Conservation (phyloP, 306 rosid genomes). For the Gynostemma pentaphyllum region DNA sequence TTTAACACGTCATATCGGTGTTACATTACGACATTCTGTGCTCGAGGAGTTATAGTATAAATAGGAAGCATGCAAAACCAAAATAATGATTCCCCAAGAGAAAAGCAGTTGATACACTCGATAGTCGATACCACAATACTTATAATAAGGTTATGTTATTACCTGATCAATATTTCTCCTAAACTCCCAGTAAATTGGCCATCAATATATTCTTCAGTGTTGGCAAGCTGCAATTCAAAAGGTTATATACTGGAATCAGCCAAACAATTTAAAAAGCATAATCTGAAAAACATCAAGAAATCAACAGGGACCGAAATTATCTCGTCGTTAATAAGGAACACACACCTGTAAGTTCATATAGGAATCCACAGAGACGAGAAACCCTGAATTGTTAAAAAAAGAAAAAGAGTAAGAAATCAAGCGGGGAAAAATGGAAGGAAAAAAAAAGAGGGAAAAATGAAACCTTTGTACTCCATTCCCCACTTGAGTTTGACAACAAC, state of each 20-base stretch:
- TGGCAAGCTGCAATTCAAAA: slow-evolving; percentile 29
- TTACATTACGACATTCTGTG: not conserved
- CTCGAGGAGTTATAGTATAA: not conserved
- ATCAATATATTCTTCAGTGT: slow-evolving; percentile 43
- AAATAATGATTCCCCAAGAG: not conserved
- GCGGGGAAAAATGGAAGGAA: not conserved
- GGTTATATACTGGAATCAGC: not conserved
- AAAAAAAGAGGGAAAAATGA: not conserved
- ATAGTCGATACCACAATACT: not conserved
- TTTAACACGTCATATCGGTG: too few species aligned
- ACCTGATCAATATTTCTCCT: slow-evolving; percentile 53
- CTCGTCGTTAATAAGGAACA: not conserved
- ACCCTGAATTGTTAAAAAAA: slow-evolving; percentile 24
- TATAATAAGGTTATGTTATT: not conserved
- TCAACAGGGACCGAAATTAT: not conserved
- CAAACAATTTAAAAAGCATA: too few species aligned
- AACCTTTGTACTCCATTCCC: slow-evolving; percentile 62
- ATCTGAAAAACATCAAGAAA: not conserved
- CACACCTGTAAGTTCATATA: slow-evolving; percentile 52
- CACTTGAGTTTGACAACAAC: slow-evolving; percentile 45
- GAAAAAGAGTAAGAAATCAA: not conserved
- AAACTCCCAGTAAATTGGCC: slow-evolving; percentile 43
- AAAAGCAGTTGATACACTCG: not conserved
- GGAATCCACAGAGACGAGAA: slow-evolving; percentile 41
- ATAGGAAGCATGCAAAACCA: not conserved